Conservation (phyloP, 192 early-diverging fungal species). For the Backusella macrospora region DNA sequence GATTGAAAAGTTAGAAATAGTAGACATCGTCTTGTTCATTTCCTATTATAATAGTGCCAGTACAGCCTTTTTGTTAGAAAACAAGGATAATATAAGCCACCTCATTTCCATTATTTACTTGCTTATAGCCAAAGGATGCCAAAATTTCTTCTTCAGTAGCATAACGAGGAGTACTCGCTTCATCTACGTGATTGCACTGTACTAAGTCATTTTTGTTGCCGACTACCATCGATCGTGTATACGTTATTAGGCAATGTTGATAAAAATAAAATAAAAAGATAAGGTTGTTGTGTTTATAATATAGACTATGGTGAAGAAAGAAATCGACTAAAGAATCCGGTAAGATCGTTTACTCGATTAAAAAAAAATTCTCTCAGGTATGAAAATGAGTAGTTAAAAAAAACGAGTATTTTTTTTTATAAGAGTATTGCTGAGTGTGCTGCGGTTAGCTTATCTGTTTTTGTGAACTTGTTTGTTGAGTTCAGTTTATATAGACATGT, state of each 20-base stretch:
- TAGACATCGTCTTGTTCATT: constrained; percentile 53
- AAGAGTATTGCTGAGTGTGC: background rate
- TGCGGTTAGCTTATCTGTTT: background rate
- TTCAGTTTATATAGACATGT: background rate
- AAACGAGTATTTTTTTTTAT: background rate
- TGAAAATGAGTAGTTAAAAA: constrained; percentile 13
- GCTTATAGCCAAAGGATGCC: constrained; percentile 45
- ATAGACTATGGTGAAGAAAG: background rate
- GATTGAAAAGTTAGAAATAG: constrained; percentile 54
- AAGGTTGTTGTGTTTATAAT: background rate
- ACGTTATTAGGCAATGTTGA: background rate
- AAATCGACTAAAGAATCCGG: background rate
- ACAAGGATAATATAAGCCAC: background rate
- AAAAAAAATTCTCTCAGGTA: constrained; percentile 13
- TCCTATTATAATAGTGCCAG: constrained; percentile 34
- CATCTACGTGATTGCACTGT: constrained; percentile 3
- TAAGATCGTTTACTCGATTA: background rate
- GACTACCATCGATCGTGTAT: constrained; percentile 2
- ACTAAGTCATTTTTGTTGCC: constrained; percentile 14
- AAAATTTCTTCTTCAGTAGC: constrained; percentile 36
- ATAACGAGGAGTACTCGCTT: background rate
- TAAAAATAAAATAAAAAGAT: background rate
- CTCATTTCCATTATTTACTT: constrained; percentile 24
- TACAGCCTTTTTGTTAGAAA: background rate
- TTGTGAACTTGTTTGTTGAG: background rate